Evolutionary conservation across 2,329 filamentous ascomycete genomes (phyloP).

Genomic region (Alternaria triticimaculans): DNA sequence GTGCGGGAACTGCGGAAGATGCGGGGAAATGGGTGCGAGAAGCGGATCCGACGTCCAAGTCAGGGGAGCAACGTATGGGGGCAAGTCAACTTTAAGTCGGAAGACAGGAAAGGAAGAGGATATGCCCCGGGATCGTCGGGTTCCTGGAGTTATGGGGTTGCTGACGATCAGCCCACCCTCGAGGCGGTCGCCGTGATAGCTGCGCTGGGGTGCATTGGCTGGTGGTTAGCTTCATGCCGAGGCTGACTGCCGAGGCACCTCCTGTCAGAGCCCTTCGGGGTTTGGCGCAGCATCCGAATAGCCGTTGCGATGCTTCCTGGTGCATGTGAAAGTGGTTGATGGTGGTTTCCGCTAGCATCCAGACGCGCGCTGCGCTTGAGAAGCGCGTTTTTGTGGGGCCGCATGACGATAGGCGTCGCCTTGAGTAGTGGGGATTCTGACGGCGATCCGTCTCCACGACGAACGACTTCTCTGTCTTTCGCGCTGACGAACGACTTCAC

Average conservation of each 20-base stretch:
- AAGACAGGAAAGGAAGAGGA: not conserved
- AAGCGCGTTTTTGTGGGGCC: constrained; percentile 4
- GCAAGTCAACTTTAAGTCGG: not conserved
- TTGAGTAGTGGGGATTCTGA: not conserved
- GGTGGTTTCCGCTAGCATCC: not conserved
- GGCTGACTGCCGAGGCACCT: constrained; percentile 9
- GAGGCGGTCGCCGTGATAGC: not conserved
- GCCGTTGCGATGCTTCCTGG: not conserved
- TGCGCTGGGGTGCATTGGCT: not conserved
- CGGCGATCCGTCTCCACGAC: not conserved
- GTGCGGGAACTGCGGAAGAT: not conserved
- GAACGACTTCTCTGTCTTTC: not conserved
- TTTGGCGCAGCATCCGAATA: not conserved
- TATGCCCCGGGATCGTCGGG: not conserved
- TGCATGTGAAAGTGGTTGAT: not conserved
- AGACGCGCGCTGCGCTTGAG: not conserved
- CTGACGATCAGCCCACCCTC: constrained; percentile 1
- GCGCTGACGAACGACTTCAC: not conserved
- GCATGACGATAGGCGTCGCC: constrained; percentile 13
- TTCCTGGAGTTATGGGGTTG: not conserved
- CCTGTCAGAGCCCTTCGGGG: not conserved
- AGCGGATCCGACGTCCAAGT: not conserved
- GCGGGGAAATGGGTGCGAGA: not conserved
- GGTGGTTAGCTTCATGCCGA: constrained; percentile 5
- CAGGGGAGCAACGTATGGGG: not conserved